phyloP scores from a whole-genome alignment of 768 basidiomycete genomes.

The Lyophyllum atratum region DNA sequence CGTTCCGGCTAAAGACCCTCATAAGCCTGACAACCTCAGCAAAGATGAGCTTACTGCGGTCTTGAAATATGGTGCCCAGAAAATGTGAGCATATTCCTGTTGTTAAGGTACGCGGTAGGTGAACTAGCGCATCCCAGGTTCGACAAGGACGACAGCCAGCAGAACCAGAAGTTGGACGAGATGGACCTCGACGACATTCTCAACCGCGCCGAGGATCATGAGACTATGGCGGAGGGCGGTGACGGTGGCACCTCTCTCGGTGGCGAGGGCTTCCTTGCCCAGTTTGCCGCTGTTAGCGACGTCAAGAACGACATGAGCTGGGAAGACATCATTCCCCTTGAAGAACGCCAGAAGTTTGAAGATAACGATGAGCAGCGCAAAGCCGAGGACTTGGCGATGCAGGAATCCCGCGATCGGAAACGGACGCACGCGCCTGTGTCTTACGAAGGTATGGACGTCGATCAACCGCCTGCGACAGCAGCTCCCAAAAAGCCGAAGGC shows the following conservation, averaged over 20 bases:
- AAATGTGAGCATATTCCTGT: constrained; percentile 64
- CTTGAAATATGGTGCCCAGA: constrained; percentile 98
- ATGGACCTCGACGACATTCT: constrained; percentile 99
- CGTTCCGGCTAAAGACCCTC: constrained; percentile 59
- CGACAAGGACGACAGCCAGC: constrained; percentile 92
- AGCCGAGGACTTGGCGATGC: constrained; percentile 68
- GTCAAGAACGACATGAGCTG: constrained; percentile 98
- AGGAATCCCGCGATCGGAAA: constrained; percentile 75
- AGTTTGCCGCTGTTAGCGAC: constrained; percentile 95
- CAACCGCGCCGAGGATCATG: constrained; percentile 95
- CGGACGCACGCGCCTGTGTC: constrained; percentile 84
- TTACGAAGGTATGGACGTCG: constrained; percentile 93
- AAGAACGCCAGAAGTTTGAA: constrained; percentile 84
- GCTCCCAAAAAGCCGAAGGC: constrained; percentile 75
- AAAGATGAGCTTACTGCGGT: constrained; percentile 98
- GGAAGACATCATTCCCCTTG: constrained; percentile 98
- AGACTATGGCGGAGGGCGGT: constrained; percentile 81
- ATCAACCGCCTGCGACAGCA: constrained; percentile 62
- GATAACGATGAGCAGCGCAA: constrained; percentile 77
- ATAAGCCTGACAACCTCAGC: constrained; percentile 82
- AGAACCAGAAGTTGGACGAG: constrained; percentile 95
- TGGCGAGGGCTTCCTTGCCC: constrained; percentile 94
- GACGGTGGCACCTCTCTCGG: constrained; percentile 94
- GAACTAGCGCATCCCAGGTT: constrained; percentile 58
- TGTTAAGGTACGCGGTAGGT: constrained; percentile 9